These are phyloP conservation scores for Puccinia brachypodii DNA, from an alignment of 1,284 basidiomycete genomes.

Conservation along the genomic window DNA sequence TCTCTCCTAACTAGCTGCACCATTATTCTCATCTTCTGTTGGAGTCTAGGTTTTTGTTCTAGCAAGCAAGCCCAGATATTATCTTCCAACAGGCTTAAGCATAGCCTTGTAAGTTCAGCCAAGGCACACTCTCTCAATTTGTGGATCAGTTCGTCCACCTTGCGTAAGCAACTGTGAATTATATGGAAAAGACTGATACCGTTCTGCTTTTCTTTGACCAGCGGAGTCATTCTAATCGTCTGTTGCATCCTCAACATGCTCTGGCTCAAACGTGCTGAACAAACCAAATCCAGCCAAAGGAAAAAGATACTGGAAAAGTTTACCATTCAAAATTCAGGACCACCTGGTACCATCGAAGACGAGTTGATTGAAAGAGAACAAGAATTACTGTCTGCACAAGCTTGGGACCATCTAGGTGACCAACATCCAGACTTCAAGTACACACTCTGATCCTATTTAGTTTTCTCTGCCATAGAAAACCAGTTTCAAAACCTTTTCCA, in stretches of 20 bases:
- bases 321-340: not conserved
- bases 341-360: too few species aligned
- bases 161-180: not conserved
- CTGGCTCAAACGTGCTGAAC: not conserved
- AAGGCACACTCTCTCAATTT: too few species aligned
- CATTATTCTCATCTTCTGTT: not conserved
- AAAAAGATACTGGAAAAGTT: not conserved
- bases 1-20: too few species aligned
- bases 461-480: too few species aligned
- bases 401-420: constrained; percentile 31
- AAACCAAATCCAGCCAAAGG: not conserved
- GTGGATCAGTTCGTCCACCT: too few species aligned
- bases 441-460: not conserved
- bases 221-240: constrained; percentile 19
- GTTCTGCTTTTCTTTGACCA: not conserved
- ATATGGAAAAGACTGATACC: not conserved
- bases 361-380: too few species aligned
- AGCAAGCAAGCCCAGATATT: constrained; percentile 5
- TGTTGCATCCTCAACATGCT: not conserved
- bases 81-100: constrained; percentile 14
- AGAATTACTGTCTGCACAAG: not conserved
- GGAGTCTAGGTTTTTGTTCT: constrained; percentile 5
- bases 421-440: constrained; percentile 26
- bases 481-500: too few species aligned
- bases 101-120: not conserved